A percentile compares a stretch with the other conserved stretches of the same genome.
These are phyloP conservation scores for Chrysoporthe cubensis DNA, from an alignment of 2,329 filamentous ascomycete species.

Conservation along the genomic window DNA sequence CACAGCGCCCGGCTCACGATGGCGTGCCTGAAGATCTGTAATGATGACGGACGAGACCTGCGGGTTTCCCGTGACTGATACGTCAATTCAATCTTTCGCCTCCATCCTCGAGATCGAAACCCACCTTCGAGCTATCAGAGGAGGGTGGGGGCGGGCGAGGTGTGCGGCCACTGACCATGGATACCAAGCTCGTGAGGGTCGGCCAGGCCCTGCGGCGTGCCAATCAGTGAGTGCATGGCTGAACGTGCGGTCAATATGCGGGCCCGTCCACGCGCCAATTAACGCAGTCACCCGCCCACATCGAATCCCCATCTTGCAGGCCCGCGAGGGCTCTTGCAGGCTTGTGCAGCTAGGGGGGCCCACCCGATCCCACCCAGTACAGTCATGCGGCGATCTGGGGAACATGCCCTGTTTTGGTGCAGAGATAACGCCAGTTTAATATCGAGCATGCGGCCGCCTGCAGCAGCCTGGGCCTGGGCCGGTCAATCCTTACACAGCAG, in stretches of 20 bases:
- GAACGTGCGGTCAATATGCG: conserved; percentile 21
- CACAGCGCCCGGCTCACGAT: too few relatives aligned
- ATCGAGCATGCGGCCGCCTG: conserved; percentile 12
- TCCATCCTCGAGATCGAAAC: conserved; percentile 2
- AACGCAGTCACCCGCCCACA: neutral
- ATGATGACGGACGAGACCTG: conserved; percentile 1
- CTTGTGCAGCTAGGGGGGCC: conserved; percentile 15
- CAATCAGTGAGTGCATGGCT: conserved; percentile 16
- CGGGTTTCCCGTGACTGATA: neutral
- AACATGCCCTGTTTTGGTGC: conserved; percentile 17
- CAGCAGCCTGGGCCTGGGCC: conserved; percentile 8
- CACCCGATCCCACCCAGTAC: conserved; percentile 16
- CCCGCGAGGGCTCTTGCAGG: conserved; percentile 14
- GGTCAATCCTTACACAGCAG: conserved; percentile 1
- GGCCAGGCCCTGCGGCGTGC: conserved; percentile 1
- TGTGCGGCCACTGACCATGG: conserved; percentile 5
- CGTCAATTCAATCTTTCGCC: neutral
- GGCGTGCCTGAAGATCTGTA: neutral
- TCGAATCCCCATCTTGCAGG: conserved; percentile 23
- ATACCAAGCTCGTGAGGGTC: conserved; percentile 4
- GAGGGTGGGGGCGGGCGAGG: neutral
- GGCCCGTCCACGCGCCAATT: conserved; percentile 11
- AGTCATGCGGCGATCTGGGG: conserved; percentile 27
- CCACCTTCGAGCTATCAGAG: neutral
- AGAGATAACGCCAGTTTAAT: conserved; percentile 20